A percentile compares a stretch with the other conserved stretches of the same genome.
Conservation (phyloP, 768 basidiomycete species). For the Leccinum arenicola region DNA sequence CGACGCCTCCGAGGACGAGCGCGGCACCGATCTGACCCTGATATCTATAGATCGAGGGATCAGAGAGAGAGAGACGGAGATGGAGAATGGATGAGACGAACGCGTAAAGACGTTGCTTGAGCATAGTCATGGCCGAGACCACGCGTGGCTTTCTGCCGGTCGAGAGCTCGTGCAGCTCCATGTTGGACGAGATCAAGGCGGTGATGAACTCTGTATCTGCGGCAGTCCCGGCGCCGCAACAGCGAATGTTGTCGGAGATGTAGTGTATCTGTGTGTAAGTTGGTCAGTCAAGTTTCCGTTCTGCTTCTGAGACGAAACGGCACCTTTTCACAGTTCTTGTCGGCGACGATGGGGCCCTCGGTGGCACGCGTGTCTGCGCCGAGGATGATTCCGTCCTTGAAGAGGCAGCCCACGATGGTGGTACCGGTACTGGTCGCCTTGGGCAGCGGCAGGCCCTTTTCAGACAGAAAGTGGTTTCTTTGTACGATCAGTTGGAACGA, state of each 20-base stretch:
- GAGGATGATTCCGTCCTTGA: slow-evolving; percentile 87
- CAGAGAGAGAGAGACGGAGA: not conserved
- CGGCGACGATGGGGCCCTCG: slow-evolving; percentile 89
- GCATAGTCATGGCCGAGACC: slow-evolving; percentile 98
- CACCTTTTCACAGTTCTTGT: slow-evolving; percentile 99
- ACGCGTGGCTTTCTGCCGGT: slow-evolving; percentile 91
- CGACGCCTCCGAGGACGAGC: slow-evolving; percentile 96
- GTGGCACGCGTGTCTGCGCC: slow-evolving; percentile 98
- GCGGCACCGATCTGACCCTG: slow-evolving; percentile 95
- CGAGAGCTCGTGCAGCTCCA: slow-evolving; percentile 87
- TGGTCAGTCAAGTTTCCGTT: not conserved
- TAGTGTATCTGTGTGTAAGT: slow-evolving; percentile 77
- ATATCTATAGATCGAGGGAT: slow-evolving; percentile 49
- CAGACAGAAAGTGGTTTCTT: slow-evolving; percentile 71
- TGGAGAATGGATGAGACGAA: slow-evolving; percentile 30
- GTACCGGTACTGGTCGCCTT: slow-evolving; percentile 93
- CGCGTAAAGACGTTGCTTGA: slow-evolving; percentile 94
- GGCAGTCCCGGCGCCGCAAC: slow-evolving; percentile 99
- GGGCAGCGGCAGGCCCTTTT: slow-evolving; percentile 70
- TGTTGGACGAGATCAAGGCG: slow-evolving; percentile 92
- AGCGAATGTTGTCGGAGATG: slow-evolving; percentile 91
- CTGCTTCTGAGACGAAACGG: not conserved
- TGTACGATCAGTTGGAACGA: not conserved
- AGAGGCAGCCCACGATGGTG: slow-evolving; percentile 96
- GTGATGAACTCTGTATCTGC: slow-evolving; percentile 97